phyloP scores from a whole-genome alignment of 2,329 filamentous ascomycete genomes.

The Exophiala dermatitidis region DNA sequence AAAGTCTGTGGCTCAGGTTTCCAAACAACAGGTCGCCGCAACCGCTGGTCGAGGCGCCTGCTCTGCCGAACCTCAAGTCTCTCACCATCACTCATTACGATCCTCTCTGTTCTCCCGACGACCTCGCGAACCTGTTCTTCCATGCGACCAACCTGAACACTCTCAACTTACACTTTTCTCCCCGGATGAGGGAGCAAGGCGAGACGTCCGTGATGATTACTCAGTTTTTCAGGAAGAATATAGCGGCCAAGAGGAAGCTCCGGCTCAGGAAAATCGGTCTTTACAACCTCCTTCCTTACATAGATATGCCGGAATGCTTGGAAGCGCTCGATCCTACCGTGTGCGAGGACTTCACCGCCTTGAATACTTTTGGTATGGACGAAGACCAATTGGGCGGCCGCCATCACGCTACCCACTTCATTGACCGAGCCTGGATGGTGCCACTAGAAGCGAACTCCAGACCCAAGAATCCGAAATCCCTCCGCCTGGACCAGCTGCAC shows the following conservation, averaged over 20 bases:
- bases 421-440: slow-evolving; percentile 48
- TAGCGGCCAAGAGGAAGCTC: slow-evolving; percentile 42
- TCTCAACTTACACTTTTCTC: slow-evolving; percentile 53
- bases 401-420: slow-evolving; percentile 41
- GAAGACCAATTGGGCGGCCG: slow-evolving; percentile 33
- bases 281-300: slow-evolving; percentile 51
- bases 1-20: slow-evolving; percentile 50
- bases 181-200: slow-evolving; percentile 53
- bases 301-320: slow-evolving; percentile 44
- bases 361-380: slow-evolving; percentile 47
- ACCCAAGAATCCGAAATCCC: slow-evolving; percentile 36
- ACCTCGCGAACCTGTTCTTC: slow-evolving; percentile 50
- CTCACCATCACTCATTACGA: slow-evolving; percentile 55
- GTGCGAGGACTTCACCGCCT: slow-evolving; percentile 46
- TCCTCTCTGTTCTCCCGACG: slow-evolving; percentile 58
- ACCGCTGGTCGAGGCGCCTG: slow-evolving; percentile 50
- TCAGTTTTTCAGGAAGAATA: slow-evolving; percentile 50
- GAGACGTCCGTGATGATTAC: slow-evolving; percentile 51
- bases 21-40: slow-evolving; percentile 51
- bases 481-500: slow-evolving; percentile 45
- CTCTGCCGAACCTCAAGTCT: slow-evolving; percentile 48
- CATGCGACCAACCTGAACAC: slow-evolving; percentile 49
- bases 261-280: slow-evolving; percentile 46
- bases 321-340: slow-evolving; percentile 36
- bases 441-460: slow-evolving; percentile 28